Evolutionary conservation across 148 eudicot species (phyloP), one percentile per base, ranked within the genome.

Genomic region (Camellia lanceoleosa): DNA sequence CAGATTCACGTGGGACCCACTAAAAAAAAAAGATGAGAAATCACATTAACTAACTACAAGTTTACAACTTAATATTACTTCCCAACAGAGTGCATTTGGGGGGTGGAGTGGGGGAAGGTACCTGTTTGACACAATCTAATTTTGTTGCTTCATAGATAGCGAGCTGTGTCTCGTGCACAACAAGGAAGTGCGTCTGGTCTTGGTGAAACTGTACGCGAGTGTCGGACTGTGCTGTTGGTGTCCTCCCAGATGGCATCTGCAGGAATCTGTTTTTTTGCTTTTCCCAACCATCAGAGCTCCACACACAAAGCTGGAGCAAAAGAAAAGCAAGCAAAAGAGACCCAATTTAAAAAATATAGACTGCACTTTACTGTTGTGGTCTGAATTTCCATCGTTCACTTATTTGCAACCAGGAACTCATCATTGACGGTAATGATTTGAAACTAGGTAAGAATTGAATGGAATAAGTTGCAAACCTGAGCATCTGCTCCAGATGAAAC

Each of bases 401-500:
- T 49, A 49, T 49, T 49, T 2, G 5, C 7, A 5, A 7, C 52
- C 52, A 49, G 52, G 52, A 49, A 49, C 7, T 4, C 6, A 5
- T 49, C 52, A 1, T 4, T 49, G 52, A 49, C 0, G 5, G 52
- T 49, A 49, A 49, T 49, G 52, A 7, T 49, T 49, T 7, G 5
- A 49, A 7, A 49, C 52, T 49, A 49, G 52, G 52, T 4, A 49
- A 94, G 8, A 60, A 23, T 43, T 18, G 42, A 71, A 38, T 20
- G 16, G 54, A 78, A 41, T 3, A 65, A 5, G 10, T 64, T 78
- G 67, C 78, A 19, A 81, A 95, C 98, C 94, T 95, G 97, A 73
- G 96, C 87, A 89, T 95, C 98, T 20, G 95, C 96, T 44, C 96
- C 98, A 38, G 96, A 93, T 82, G 98, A 95, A 81, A 95, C 93